A percentile compares a stretch with the other conserved stretches of the same genome.
Conservation (phyloP, 257 asterid species). For the Solanum chmielewskii region DNA sequence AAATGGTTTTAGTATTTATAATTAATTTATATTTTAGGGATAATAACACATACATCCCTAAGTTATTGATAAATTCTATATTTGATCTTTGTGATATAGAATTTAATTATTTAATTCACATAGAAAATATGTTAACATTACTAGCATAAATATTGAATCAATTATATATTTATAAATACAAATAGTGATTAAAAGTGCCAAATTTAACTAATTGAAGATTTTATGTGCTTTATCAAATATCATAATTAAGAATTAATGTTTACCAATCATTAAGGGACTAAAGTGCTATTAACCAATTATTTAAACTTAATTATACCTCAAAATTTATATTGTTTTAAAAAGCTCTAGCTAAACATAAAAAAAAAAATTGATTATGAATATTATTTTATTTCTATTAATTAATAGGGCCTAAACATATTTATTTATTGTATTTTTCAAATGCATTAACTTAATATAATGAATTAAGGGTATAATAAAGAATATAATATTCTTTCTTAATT, state of each 20-base stretch:
- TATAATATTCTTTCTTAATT: too few species aligned
- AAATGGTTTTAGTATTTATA: background rate
- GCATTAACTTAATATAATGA: too few species aligned
- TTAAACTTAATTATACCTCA: background rate
- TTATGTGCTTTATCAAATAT: background rate
- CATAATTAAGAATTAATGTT: background rate
- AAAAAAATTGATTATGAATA: background rate
- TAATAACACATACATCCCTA: background rate
- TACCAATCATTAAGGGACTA: background rate
- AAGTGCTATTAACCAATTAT: background rate
- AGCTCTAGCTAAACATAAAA: background rate
- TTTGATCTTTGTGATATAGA: background rate
- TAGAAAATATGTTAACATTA: too few species aligned
- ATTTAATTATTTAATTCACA: background rate
- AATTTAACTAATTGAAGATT: background rate
- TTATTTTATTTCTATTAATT: too few species aligned
- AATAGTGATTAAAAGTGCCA: background rate
- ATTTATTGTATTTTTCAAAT: too few species aligned
- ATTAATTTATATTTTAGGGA: background rate
- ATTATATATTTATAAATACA: too few species aligned
- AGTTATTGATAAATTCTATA: background rate
- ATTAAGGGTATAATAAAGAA: too few species aligned
- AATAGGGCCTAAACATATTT: too few species aligned
- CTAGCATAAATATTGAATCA: too few species aligned
- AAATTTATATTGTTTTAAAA: too few species aligned